phyloP scores from a whole-genome alignment of 1,284 basidiomycete genomes.

The Heterobasidion annosum region DNA sequence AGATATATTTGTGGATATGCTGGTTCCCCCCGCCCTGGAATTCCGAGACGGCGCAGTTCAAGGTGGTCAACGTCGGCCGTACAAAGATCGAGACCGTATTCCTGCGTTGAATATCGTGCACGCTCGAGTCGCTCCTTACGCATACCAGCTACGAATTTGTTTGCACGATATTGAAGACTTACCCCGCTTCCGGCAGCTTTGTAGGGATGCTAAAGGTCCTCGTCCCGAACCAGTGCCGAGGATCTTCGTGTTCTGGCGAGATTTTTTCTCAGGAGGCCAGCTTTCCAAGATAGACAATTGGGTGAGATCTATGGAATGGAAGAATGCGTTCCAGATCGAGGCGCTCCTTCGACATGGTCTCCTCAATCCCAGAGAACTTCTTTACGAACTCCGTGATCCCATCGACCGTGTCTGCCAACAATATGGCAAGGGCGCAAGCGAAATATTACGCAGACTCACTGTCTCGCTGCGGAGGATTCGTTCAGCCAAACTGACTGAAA shows the following conservation, averaged over 20 bases:
- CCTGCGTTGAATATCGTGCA: slow-evolving; percentile 42
- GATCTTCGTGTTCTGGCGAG: slow-evolving; percentile 31
- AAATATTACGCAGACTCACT: slow-evolving; percentile 39
- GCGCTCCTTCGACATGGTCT: slow-evolving; percentile 44
- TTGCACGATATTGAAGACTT: slow-evolving; percentile 32
- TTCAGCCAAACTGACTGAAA: background rate
- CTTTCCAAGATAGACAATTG: slow-evolving; percentile 32
- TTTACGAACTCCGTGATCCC: slow-evolving; percentile 29
- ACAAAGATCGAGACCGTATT: slow-evolving; percentile 33
- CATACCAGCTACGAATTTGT: slow-evolving; percentile 47
- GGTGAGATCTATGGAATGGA: slow-evolving; percentile 37
- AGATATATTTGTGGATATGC: slow-evolving; percentile 36
- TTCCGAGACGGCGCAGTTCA: slow-evolving; percentile 19
- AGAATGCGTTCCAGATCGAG: slow-evolving; percentile 58
- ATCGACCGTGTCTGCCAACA: slow-evolving; percentile 27
- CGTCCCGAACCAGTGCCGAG: slow-evolving; percentile 13
- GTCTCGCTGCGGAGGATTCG: slow-evolving; percentile 29
- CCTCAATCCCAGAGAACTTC: slow-evolving; percentile 39
- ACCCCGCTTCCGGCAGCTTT: slow-evolving; percentile 6
- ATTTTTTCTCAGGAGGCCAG: slow-evolving; percentile 34
- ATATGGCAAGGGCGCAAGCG: slow-evolving; percentile 22
- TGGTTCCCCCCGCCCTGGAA: slow-evolving; percentile 43
- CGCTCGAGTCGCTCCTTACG: slow-evolving; percentile 42
- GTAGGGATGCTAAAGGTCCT: slow-evolving; percentile 7
- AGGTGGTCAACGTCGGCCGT: background rate